Evolutionary conservation across 331 rosid species (phyloP).

Genomic region (Prunus yedoensis): DNA sequence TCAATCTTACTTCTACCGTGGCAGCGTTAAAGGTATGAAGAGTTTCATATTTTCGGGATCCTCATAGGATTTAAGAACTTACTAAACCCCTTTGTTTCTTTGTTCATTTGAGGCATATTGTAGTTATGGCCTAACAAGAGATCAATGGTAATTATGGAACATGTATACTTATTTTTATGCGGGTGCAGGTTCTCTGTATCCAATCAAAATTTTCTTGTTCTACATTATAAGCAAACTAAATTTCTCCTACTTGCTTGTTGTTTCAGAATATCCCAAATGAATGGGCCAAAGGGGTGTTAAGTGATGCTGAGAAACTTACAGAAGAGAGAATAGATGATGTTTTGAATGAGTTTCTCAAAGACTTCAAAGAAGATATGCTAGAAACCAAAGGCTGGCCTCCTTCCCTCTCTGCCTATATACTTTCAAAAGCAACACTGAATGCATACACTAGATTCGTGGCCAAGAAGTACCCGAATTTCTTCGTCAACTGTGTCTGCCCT

Average conservation of each 20-base stretch:
- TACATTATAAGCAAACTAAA: too few relatives aligned
- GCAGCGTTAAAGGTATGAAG: neutral
- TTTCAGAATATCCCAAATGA: conserved; percentile 28
- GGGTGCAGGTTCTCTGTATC: too few relatives aligned
- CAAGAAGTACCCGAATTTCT: conserved; percentile 31
- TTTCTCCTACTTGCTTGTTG: too few relatives aligned
- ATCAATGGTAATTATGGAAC: too few relatives aligned
- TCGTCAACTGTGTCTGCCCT: conserved; percentile 28
- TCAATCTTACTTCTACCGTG: neutral
- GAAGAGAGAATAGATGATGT: conserved; percentile 56
- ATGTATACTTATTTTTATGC: too few relatives aligned
- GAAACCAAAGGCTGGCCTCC: conserved; percentile 59
- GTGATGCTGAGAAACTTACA: conserved; percentile 48
- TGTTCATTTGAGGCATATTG: too few relatives aligned
- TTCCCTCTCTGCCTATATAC: conserved; percentile 38
- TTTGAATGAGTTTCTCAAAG: conserved; percentile 44
- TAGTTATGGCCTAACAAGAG: too few relatives aligned
- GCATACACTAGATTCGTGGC: conserved; percentile 66
- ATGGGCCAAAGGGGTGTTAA: conserved; percentile 47
- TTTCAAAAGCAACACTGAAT: conserved; percentile 72
- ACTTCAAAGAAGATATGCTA: conserved; percentile 41
- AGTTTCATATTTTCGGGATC: too few relatives aligned
- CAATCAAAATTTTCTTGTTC: too few relatives aligned
- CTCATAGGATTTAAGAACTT: too few relatives aligned
- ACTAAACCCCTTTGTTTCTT: neutral